Percentiles rank a stretch among this genome's conserved stretches.
phyloP scores from a whole-genome alignment of 495 filamentous ascomycete species.

The Hypoxylon intermedium region DNA sequence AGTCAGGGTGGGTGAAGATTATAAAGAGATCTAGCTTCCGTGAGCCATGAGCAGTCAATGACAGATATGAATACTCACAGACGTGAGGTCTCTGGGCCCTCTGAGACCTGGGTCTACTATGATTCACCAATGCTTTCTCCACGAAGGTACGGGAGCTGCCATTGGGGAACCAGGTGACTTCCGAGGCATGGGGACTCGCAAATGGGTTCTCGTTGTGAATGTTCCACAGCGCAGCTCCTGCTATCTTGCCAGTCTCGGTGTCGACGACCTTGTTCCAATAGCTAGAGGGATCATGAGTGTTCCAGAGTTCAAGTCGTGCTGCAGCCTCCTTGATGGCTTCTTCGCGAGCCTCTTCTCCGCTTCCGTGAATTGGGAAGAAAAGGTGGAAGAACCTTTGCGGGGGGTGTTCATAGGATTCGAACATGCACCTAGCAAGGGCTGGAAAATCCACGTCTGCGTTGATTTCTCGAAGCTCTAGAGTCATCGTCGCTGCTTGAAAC shows the following conservation, averaged over 20 bases:
- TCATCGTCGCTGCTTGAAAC: conserved; percentile 4
- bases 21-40: conserved; percentile 34
- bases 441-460: conserved; percentile 26
- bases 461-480: conserved; percentile 25
- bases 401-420: conserved; percentile 31
- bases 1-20: conserved; percentile 42
- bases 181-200: conserved; percentile 1
- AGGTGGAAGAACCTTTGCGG: conserved; percentile 33
- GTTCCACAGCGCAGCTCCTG: conserved; percentile 46
- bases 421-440: conserved; percentile 28
- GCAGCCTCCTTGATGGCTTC: conserved; percentile 38
- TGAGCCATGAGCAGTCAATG: not conserved
- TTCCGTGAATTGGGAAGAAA: conserved; percentile 32
- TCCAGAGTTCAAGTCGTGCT: conserved; percentile 35
- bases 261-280: conserved; percentile 45
- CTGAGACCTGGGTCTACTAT: conserved; percentile 18
- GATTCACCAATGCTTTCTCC: conserved; percentile 38
- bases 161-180: conserved; percentile 46
- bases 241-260: conserved; percentile 41
- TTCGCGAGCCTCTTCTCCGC: conserved; percentile 19
- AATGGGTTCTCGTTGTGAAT: conserved; percentile 45
- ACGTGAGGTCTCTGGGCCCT: conserved; percentile 39
- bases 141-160: conserved; percentile 36
- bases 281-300: conserved; percentile 35
- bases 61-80: conserved; percentile 30